Percentiles rank a stretch among this genome's conserved stretches.
phyloP scores from a whole-genome alignment of 2,329 filamentous ascomycete genomes.

The Colletotrichum graminicola region DNA sequence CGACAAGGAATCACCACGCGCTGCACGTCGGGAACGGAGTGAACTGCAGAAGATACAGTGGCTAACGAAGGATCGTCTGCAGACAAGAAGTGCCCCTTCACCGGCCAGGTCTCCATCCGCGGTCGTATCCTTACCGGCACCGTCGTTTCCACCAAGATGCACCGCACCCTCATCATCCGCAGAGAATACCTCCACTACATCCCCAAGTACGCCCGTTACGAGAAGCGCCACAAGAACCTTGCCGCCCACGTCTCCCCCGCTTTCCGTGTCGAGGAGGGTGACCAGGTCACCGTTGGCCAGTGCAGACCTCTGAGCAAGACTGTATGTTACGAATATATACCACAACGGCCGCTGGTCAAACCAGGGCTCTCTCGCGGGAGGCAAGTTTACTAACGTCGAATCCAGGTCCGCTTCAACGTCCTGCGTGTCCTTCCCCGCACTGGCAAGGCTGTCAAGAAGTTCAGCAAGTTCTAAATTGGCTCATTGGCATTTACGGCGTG shows the following conservation, averaged over 20 bases:
- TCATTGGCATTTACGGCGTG: constrained; percentile 68
- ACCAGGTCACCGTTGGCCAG: constrained; percentile 99
- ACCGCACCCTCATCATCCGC: constrained; percentile 99
- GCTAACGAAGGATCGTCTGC: constrained; percentile 45
- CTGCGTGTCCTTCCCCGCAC: constrained; percentile 98
- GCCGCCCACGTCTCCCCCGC: constrained; percentile 98
- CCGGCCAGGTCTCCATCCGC: constrained; percentile 98
- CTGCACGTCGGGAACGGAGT: background rate
- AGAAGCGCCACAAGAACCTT: constrained; percentile 99
- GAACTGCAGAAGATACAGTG: constrained; percentile 8
- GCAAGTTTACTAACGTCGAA: constrained; percentile 28
- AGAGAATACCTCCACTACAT: constrained; percentile 99
- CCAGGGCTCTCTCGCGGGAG: background rate
- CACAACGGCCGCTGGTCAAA: background rate
- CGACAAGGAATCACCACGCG: background rate
- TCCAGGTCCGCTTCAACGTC: constrained; percentile 98
- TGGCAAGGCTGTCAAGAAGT: constrained; percentile 97
- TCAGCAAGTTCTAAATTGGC: constrained; percentile 93
- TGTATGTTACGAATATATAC: constrained; percentile 70
- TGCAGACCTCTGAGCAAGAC: constrained; percentile 99
- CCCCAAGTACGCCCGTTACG: constrained; percentile 99
- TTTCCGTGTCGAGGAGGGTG: constrained; percentile 99
- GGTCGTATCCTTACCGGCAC: constrained; percentile 99
- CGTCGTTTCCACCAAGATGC: constrained; percentile 99
- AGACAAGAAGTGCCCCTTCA: constrained; percentile 99